Conservation (phyloP, 2,329 filamentous ascomycete genomes). For the Alternaria conjuncta region DNA sequence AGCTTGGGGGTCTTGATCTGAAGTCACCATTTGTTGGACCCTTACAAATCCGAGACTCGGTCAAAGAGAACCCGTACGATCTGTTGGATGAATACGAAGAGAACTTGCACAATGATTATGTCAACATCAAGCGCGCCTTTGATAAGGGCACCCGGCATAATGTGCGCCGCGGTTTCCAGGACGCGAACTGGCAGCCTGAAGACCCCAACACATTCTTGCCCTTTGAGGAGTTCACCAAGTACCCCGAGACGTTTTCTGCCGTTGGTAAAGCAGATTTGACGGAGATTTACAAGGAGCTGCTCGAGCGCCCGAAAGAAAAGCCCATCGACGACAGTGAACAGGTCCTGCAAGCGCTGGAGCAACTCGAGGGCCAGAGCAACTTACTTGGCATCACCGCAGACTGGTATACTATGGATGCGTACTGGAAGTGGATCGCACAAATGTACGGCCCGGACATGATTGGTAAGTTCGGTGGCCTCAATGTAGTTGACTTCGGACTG, state of each 20-base stretch:
- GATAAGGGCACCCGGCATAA: constrained; percentile 24
- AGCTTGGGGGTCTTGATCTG: constrained; percentile 59
- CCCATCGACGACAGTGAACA: constrained; percentile 25
- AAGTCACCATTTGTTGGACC: constrained; percentile 59
- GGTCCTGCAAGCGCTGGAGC: constrained; percentile 28
- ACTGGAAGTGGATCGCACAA: constrained; percentile 48
- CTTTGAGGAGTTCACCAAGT: constrained; percentile 32
- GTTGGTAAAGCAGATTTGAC: constrained; percentile 19
- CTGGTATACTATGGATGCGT: constrained; percentile 40
- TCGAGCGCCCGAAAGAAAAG: constrained; percentile 28
- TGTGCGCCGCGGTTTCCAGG: constrained; percentile 1
- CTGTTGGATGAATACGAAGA: constrained; percentile 52
- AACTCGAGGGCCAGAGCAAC: constrained; percentile 27
- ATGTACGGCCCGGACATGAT: constrained; percentile 47
- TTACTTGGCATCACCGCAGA: constrained; percentile 29
- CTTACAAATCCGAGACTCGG: constrained; percentile 51
- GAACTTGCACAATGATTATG: constrained; percentile 48
- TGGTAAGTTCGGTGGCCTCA: constrained; percentile 42
- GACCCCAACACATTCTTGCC: constrained; percentile 34
- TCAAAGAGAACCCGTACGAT: constrained; percentile 46
- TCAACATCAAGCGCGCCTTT: constrained; percentile 37
- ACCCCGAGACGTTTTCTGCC: constrained; percentile 25
- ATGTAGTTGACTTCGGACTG: constrained; percentile 42
- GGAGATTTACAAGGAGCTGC: constrained; percentile 23
- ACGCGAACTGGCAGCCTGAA: constrained; percentile 18